Conservation (phyloP, 2,329 filamentous ascomycete species). For the Aspergillus sp. region DNA sequence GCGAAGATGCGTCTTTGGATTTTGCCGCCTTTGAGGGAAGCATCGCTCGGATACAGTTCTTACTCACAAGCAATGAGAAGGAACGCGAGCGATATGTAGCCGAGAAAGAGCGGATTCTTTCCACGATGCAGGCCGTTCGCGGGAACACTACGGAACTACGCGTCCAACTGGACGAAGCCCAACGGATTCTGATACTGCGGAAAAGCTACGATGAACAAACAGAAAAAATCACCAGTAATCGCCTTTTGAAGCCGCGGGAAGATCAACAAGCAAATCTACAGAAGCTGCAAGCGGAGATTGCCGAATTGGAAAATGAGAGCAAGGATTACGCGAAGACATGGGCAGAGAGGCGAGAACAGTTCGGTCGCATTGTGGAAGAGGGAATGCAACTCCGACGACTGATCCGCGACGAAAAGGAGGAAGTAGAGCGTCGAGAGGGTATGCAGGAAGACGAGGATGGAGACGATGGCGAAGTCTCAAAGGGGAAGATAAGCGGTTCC, state of each 20-base stretch:
- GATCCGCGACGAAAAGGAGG: slow-evolving; percentile 93
- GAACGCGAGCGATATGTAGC: slow-evolving; percentile 81
- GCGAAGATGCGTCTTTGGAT: slow-evolving; percentile 81
- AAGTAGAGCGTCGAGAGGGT: slow-evolving; percentile 82
- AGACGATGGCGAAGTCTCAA: slow-evolving; percentile 53
- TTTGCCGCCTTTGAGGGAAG: slow-evolving; percentile 85
- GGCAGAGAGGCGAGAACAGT: slow-evolving; percentile 81
- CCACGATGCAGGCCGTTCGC: slow-evolving; percentile 74
- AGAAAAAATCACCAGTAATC: slow-evolving; percentile 80
- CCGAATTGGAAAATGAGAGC: slow-evolving; percentile 81
- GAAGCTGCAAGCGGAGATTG: slow-evolving; percentile 85
- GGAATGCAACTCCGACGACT: slow-evolving; percentile 80
- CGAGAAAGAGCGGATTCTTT: slow-evolving; percentile 76
- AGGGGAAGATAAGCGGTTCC: slow-evolving; percentile 47
- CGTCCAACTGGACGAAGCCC: slow-evolving; percentile 72
- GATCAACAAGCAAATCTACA: slow-evolving; percentile 75
- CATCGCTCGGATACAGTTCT: slow-evolving; percentile 83
- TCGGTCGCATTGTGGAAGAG: slow-evolving; percentile 85
- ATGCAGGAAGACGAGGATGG: slow-evolving; percentile 66
- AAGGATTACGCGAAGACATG: slow-evolving; percentile 78
- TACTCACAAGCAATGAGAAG: slow-evolving; percentile 75
- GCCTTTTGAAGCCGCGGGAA: slow-evolving; percentile 75
- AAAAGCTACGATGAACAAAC: slow-evolving; percentile 87
- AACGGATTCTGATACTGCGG: slow-evolving; percentile 71
- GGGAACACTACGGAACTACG: slow-evolving; percentile 72